These are phyloP conservation scores for Solanum pinnatisectum DNA, from an alignment of 257 asterid species.

Conservation along the genomic window DNA sequence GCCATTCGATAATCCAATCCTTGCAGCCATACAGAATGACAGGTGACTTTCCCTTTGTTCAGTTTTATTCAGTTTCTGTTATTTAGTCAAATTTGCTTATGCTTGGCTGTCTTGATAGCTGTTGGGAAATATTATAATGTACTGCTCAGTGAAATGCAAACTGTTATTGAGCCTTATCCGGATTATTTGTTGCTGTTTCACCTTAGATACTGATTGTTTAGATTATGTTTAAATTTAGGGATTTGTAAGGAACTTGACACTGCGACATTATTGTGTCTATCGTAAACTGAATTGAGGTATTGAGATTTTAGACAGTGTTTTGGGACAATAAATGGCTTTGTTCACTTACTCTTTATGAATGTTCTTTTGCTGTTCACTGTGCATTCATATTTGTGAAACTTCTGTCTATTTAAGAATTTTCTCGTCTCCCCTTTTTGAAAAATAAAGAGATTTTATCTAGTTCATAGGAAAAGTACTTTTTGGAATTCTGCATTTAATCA, in stretches of 20 bases:
- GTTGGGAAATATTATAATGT: not conserved
- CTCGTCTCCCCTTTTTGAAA: not conserved
- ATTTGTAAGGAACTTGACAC: not conserved
- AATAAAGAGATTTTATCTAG: not conserved
- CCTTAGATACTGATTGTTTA: not conserved
- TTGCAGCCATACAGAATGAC: slow-evolving; percentile 17
- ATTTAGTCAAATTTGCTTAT: not conserved
- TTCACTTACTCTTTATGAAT: not conserved
- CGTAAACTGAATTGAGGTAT: not conserved
- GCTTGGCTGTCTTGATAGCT: not conserved
- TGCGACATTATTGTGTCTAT: not conserved
- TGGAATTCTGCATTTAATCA: not conserved
- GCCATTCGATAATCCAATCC: slow-evolving; percentile 4
- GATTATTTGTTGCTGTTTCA: not conserved
- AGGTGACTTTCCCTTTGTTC: not conserved
- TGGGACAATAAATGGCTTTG: not conserved
- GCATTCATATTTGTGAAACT: not conserved
- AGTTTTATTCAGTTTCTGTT: not conserved
- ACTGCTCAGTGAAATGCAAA: not conserved
- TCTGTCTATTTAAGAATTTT: not conserved
- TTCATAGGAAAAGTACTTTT: not conserved
- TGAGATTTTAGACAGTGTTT: not conserved
- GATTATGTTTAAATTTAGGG: not conserved
- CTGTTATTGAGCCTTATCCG: not conserved
- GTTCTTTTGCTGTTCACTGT: not conserved